These are phyloP conservation scores for Lichina pygmaea DNA, from an alignment of 495 filamentous ascomycete species.

Conservation along the genomic window DNA sequence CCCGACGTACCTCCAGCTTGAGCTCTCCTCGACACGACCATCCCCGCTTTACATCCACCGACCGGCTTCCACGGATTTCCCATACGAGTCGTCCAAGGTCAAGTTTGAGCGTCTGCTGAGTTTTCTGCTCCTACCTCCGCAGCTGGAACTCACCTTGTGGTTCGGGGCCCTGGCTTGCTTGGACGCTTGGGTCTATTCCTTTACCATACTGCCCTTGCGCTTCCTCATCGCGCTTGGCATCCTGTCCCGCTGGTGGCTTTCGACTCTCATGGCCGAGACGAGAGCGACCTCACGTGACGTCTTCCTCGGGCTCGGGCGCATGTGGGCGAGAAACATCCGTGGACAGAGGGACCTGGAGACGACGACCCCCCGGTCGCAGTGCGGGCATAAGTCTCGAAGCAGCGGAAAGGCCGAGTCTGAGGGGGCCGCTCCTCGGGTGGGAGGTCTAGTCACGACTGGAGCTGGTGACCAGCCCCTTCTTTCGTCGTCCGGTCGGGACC, in stretches of 20 bases:
- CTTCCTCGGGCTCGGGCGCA: conserved; percentile 41
- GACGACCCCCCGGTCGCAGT: not conserved
- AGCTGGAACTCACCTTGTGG: conserved; percentile 59
- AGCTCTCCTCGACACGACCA: conserved; percentile 54
- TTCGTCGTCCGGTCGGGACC: conserved; percentile 2
- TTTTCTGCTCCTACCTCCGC: conserved; percentile 55
- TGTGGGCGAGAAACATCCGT: conserved; percentile 27
- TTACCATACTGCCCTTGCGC: conserved; percentile 77
- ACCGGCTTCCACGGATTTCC: conserved; percentile 41
- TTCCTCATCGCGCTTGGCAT: conserved; percentile 66
- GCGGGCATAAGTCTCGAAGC: conserved; percentile 3
- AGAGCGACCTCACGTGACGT: conserved; percentile 44
- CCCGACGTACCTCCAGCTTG: conserved; percentile 68
- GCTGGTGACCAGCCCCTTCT: not conserved
- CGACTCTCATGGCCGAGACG: conserved; percentile 34
- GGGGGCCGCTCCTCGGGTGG: not conserved
- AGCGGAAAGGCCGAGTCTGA: not conserved
- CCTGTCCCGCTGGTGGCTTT: conserved; percentile 42
- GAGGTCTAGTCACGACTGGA: not conserved
- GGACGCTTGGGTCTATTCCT: conserved; percentile 92
- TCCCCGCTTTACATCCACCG: conserved; percentile 76
- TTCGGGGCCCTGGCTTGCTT: conserved; percentile 80
- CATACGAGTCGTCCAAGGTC: conserved; percentile 87
- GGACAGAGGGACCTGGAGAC: conserved; percentile 4
- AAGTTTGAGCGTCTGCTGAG: conserved; percentile 86